Percentiles rank a stretch among this genome's conserved stretches.
phyloP scores from a whole-genome alignment of 2,329 filamentous ascomycete genomes.

The Aaosphaeria pasadenensis region DNA sequence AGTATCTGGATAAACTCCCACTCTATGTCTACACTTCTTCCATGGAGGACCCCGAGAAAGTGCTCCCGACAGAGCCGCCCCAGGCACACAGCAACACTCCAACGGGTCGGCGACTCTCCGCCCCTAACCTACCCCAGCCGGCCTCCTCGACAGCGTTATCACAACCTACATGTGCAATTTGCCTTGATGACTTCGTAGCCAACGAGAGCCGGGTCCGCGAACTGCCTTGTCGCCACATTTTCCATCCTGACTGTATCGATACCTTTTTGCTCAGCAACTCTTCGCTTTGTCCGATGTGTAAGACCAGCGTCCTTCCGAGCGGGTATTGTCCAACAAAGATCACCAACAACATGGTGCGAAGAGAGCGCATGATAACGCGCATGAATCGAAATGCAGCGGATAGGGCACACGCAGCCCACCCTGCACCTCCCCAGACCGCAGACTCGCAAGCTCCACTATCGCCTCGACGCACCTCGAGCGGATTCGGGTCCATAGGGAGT shows the following conservation, averaged over 20 bases:
- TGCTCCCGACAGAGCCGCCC: constrained; percentile 6
- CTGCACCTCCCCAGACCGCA: constrained; percentile 1
- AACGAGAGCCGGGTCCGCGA: constrained; percentile 73
- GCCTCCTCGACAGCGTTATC: constrained; percentile 45
- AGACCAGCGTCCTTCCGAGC: constrained; percentile 73
- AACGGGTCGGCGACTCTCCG: constrained; percentile 16
- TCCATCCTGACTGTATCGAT: constrained; percentile 89
- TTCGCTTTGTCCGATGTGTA: constrained; percentile 89
- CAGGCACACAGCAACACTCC: constrained; percentile 7
- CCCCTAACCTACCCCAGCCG: constrained; percentile 11
- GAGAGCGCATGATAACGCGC: constrained; percentile 67
- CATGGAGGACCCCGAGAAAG: constrained; percentile 15
- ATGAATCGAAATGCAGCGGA: constrained; percentile 50
- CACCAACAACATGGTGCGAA: constrained; percentile 82
- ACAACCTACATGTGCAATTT: constrained; percentile 87
- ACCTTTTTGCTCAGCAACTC: constrained; percentile 74
- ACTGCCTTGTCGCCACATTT: constrained; percentile 87
- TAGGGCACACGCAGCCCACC: neutral
- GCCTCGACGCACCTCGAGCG: neutral
- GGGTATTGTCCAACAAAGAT: constrained; percentile 11
- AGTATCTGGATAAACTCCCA: constrained; percentile 71
- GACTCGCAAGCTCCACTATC: neutral
- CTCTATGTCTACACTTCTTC: constrained; percentile 66
- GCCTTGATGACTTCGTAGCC: constrained; percentile 74
- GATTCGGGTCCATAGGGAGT: constrained; percentile 21